A percentile compares a stretch with the other conserved stretches of the same genome.
These are phyloP conservation scores for Backusella westeae DNA, from an alignment of 192 early-diverging fungal genomes.

Conservation along the genomic window DNA sequence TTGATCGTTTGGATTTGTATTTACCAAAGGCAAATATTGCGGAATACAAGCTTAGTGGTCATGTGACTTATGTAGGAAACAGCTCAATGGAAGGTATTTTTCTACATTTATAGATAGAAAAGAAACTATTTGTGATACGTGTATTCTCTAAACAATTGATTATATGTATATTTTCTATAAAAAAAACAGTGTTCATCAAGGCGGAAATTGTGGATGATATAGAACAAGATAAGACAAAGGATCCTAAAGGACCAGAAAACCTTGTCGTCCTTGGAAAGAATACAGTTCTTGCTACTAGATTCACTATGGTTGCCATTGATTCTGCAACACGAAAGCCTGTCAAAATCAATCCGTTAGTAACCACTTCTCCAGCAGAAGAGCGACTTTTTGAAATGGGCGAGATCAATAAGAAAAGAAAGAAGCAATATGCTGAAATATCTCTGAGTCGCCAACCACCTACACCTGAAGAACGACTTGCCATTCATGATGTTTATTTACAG, in stretches of 20 bases:
- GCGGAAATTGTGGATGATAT: background rate
- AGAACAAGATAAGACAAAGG: background rate
- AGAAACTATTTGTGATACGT: background rate
- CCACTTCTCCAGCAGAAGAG: constrained; percentile 73
- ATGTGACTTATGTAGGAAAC: constrained; percentile 83
- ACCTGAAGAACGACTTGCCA: constrained; percentile 70
- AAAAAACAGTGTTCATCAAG: background rate
- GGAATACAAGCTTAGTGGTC: constrained; percentile 79
- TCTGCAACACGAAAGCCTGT: constrained; percentile 65
- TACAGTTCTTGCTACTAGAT: constrained; percentile 75
- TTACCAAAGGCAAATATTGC: constrained; percentile 52
- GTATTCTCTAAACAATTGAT: background rate
- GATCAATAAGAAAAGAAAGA: constrained; percentile 58
- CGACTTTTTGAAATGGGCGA: constrained; percentile 69
- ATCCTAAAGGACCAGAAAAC: background rate
- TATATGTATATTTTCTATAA: background rate
- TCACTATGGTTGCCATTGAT: constrained; percentile 88
- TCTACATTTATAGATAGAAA: background rate
- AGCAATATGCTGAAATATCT: constrained; percentile 34
- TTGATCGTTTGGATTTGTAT: constrained; percentile 86
- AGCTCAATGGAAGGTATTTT: constrained; percentile 81
- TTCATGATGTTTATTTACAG: constrained; percentile 78
- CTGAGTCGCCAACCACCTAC: constrained; percentile 71
- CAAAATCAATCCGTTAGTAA: constrained; percentile 67
- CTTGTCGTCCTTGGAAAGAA: constrained; percentile 18